Conservation (phyloP, 78 protist genomes). For the Dictyostelium citrinum region DNA sequence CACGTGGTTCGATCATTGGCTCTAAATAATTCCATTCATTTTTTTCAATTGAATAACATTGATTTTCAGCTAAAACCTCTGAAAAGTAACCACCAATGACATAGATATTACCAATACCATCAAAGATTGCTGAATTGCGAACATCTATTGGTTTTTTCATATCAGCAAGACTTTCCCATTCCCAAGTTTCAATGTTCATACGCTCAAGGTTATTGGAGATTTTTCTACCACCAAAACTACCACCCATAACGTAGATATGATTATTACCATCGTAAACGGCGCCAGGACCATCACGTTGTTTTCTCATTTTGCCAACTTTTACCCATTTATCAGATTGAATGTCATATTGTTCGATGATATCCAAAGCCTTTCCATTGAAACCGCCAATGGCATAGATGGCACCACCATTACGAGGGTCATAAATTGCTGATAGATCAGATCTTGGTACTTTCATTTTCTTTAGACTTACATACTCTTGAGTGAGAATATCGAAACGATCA, state of each 20-base stretch:
- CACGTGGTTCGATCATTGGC: conserved; percentile 66
- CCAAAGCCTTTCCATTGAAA: conserved; percentile 67
- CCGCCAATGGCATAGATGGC: conserved; percentile 56
- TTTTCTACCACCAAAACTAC: conserved; percentile 27
- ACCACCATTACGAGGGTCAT: conserved; percentile 22
- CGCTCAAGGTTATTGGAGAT: conserved; percentile 41
- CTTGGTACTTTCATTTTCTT: conserved; percentile 36
- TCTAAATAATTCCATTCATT: conserved; percentile 32
- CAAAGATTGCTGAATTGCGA: conserved; percentile 61
- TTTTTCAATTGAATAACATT: conserved; percentile 6
- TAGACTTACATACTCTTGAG: conserved; percentile 5
- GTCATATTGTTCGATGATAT: conserved; percentile 50
- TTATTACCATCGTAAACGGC: conserved; percentile 32
- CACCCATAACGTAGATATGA: conserved; percentile 59
- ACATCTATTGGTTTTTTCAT: conserved; percentile 72
- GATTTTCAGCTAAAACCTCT: conserved; percentile 39
- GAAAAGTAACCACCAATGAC: conserved; percentile 73
- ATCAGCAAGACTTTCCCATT: conserved; percentile 50
- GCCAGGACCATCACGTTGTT: conserved; percentile 71
- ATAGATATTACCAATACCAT: conserved; percentile 28
- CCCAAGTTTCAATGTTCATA: conserved; percentile 11
- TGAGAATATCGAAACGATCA: conserved; percentile 33
- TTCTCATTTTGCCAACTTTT: background rate
- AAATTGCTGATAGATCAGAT: conserved; percentile 46
- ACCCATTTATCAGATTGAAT: conserved; percentile 23